A percentile compares a stretch with the other conserved stretches of the same genome.
Conservation (phyloP, 352 stramenopile species). For the Phytophthora chlamydospora region DNA sequence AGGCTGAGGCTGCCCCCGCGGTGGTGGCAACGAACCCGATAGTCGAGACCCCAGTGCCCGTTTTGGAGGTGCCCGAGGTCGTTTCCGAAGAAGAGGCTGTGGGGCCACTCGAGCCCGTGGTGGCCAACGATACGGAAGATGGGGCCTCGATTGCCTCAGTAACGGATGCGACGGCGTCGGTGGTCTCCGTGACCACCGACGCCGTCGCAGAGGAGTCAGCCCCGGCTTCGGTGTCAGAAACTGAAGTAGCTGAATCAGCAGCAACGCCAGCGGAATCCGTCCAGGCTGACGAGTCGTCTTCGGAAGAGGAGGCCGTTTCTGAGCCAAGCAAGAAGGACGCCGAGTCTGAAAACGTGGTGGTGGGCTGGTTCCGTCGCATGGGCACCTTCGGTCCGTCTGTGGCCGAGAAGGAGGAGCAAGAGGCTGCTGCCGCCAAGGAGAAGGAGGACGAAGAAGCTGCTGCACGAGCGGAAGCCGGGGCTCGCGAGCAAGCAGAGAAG, state of each 20-base stretch:
- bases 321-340: conserved; percentile 20
- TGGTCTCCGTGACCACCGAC: no score
- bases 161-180: no score
- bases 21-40: neutral
- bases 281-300: conserved; percentile 11
- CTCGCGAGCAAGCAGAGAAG: conserved; percentile 11
- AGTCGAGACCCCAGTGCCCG: conserved; percentile 5
- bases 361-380: conserved; percentile 42
- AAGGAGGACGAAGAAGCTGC: conserved; percentile 23
- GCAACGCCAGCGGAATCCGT: neutral
- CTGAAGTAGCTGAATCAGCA: conserved; percentile 3
- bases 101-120: conserved; percentile 2
- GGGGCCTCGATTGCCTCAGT: neutral
- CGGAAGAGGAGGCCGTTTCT: neutral
- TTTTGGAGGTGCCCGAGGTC: conserved; percentile 5
- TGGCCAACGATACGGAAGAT: conserved; percentile 6
- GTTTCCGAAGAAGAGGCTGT: conserved; percentile 8
- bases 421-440: conserved; percentile 13
- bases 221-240: conserved; percentile 3
- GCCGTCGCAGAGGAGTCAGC: neutral
- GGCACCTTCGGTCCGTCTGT: conserved; percentile 28
- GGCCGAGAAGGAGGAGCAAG: conserved; percentile 22
- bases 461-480: conserved; percentile 17
- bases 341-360: conserved; percentile 31
- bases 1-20: neutral